Conservation (phyloP, 805 yeast species). For the Kodamaea fukazawae region DNA sequence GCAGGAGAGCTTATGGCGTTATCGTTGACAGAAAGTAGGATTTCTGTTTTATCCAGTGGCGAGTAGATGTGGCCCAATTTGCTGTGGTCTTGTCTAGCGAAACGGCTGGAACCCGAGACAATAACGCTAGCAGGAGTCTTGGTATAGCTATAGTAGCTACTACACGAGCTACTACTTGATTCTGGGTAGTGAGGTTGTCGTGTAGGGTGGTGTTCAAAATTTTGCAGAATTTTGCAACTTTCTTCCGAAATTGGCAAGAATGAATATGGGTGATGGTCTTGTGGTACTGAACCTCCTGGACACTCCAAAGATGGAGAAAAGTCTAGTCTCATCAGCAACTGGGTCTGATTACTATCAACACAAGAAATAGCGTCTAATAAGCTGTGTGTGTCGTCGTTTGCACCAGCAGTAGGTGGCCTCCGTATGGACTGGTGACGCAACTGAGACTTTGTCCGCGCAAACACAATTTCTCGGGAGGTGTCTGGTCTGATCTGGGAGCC, state of each 20-base stretch:
- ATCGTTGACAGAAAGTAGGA: too few species aligned
- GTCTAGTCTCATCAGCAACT: too few species aligned
- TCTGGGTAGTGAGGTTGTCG: too few species aligned
- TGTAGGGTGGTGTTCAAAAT: background rate
- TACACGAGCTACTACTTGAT: background rate
- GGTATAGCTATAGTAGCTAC: constrained; percentile 4
- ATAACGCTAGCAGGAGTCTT: background rate
- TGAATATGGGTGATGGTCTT: too few species aligned
- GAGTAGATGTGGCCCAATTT: too few species aligned
- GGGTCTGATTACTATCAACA: background rate
- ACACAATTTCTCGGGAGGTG: constrained; percentile 2
- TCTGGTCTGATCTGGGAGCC: constrained; percentile 4
- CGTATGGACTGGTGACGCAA: constrained; percentile 4
- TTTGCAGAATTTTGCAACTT: constrained; percentile 3
- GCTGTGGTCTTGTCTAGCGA: too few species aligned
- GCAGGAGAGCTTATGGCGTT: too few species aligned
- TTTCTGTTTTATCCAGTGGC: too few species aligned
- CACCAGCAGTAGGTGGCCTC: background rate
- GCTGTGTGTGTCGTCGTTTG: constrained; percentile 3
- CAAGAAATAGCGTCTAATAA: constrained; percentile 5
- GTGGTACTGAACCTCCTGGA: too few species aligned
- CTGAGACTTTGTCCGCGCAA: constrained; percentile 6
- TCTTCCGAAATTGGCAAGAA: too few species aligned
- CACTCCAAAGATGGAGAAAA: too few species aligned
- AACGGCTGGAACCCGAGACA: too few species aligned